Evolutionary conservation across 2,329 filamentous ascomycete genomes (phyloP).

Genomic region (Ophiocordyceps unilateralis): DNA sequence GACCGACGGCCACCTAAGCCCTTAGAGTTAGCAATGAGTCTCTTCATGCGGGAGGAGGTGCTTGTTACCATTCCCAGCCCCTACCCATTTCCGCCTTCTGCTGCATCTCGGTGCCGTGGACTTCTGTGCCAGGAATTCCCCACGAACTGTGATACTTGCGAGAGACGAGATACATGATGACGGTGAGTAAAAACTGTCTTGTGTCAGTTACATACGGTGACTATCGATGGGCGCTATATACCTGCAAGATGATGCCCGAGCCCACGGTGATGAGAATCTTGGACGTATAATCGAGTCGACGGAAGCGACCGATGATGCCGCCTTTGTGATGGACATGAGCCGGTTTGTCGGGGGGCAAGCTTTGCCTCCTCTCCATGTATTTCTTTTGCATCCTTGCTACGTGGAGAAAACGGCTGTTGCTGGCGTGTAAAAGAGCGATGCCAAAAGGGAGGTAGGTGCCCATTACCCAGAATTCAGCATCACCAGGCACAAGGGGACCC

Average conservation of each 20-base stretch:
- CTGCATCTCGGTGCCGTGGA: slow-evolving; percentile 35
- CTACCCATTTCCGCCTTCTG: slow-evolving; percentile 24
- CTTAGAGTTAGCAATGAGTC: not conserved
- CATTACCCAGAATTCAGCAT: slow-evolving; percentile 46
- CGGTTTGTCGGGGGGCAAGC: no score
- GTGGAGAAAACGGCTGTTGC: slow-evolving; percentile 33
- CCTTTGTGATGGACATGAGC: no score
- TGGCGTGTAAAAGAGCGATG: slow-evolving; percentile 41
- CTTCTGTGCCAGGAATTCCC: slow-evolving; percentile 43
- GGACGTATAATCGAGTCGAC: slow-evolving; percentile 26
- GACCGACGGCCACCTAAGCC: not conserved
- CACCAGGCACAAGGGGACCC: slow-evolving; percentile 23
- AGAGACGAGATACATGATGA: slow-evolving; percentile 45
- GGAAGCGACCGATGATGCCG: no score
- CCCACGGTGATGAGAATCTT: slow-evolving; percentile 32
- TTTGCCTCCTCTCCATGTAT: no score
- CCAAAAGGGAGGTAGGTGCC: slow-evolving; percentile 38
- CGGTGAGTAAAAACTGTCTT: slow-evolving; percentile 38
- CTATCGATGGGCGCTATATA: no score
- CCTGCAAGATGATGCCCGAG: slow-evolving; percentile 38
- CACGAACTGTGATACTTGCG: slow-evolving; percentile 47
- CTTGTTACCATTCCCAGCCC: slow-evolving; percentile 44
- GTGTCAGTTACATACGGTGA: no score
- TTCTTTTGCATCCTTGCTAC: slow-evolving; percentile 30
- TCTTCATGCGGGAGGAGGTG: not conserved